Base-by-base conservation (phyloP, 495 filamentous ascomycete species). In the Lineolata rhizophorae region DNA sequence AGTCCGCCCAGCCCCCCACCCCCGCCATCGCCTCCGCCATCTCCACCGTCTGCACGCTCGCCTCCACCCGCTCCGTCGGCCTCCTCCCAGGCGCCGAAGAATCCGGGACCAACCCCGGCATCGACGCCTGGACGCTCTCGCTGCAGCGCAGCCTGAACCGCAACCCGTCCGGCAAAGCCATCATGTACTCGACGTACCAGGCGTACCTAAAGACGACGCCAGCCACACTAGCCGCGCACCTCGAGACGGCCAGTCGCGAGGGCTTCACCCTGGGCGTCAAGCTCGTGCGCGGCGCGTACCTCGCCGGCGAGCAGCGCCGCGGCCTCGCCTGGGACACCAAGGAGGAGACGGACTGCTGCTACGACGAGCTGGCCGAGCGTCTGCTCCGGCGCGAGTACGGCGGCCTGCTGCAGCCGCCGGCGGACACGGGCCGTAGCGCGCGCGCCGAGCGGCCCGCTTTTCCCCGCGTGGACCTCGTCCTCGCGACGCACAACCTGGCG, bases 81-180 rank as follows among this genome's bases (percentile, higher is more conserved):
- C 55, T 95, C n/a, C 61, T 93, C 3, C 76, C 92, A 32, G 85
- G 91, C 44, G 85, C 85, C 4, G 85, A 95, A 51, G 82, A 93
- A 47, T 65, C 70, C 38, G 64, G 66, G 8, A 60, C 90, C 10
- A 82, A 93, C 50, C 59, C 58, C 5, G 82, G 84, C 5, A 84
- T 93, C 39, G 75, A 94, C 50, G 58, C 64, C 32, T 95, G 85
- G 85, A 75, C 73, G 3, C 55, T 87, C 35, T 55, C 59, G 13
- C 79, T 80, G 47, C 77, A 83, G 61, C 65, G 72, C 40, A 57
- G 56, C 35, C 81, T 78, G 57, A 94, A 92, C 58, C 76, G 67
- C 27, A 47, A 32, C 5, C 51, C 55, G 0, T 58, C 58, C 27
- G 55, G 52, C 15, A 57, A 56, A 15, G 70, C 70, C n/a, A 60